Percentiles rank a stretch among this genome's conserved stretches.
Evolutionary conservation across 768 basidiomycete species (phyloP).

Genomic region (Rhodotorula kratochvilovae): DNA sequence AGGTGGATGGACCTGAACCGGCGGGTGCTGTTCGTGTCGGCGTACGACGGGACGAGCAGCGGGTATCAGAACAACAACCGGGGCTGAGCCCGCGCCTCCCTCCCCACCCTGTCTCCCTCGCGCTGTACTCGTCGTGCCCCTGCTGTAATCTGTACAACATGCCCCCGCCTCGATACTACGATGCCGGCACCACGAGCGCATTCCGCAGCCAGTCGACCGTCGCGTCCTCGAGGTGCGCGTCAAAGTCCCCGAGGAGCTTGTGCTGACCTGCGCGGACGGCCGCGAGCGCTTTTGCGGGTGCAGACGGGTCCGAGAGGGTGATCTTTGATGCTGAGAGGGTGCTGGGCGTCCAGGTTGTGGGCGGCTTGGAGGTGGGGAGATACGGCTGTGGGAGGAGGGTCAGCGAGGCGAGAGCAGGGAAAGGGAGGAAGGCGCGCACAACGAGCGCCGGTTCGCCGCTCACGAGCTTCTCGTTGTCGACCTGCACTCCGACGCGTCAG

Average conservation of each 20-base stretch:
- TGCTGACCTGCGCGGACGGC: constrained; percentile 58
- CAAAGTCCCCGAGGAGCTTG: constrained; percentile 68
- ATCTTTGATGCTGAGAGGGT: constrained; percentile 49
- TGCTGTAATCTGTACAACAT: not conserved
- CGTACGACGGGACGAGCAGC: constrained; percentile 71
- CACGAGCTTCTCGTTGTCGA: constrained; percentile 61
- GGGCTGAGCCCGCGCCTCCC: not conserved
- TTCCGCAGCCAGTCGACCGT: constrained; percentile 56
- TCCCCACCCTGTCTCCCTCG: not conserved
- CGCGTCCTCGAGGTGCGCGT: constrained; percentile 74
- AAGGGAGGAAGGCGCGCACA: constrained; percentile 50
- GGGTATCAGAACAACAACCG: constrained; percentile 66
- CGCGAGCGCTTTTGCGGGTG: constrained; percentile 54
- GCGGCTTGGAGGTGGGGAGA: constrained; percentile 10
- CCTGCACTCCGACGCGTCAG: constrained; percentile 47
- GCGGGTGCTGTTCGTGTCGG: constrained; percentile 65
- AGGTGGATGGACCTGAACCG: constrained; percentile 78
- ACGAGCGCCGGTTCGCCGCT: constrained; percentile 57
- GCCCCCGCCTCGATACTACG: too few species aligned
- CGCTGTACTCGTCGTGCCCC: not conserved
- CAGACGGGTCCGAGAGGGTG: constrained; percentile 53
- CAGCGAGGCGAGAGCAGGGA: not conserved
- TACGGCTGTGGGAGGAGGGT: constrained; percentile 14
- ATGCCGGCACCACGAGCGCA: not conserved
- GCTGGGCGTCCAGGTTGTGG: constrained; percentile 7